phyloP scores from a whole-genome alignment of 1,284 basidiomycete species.

The Cystobasidium slooffiae region DNA sequence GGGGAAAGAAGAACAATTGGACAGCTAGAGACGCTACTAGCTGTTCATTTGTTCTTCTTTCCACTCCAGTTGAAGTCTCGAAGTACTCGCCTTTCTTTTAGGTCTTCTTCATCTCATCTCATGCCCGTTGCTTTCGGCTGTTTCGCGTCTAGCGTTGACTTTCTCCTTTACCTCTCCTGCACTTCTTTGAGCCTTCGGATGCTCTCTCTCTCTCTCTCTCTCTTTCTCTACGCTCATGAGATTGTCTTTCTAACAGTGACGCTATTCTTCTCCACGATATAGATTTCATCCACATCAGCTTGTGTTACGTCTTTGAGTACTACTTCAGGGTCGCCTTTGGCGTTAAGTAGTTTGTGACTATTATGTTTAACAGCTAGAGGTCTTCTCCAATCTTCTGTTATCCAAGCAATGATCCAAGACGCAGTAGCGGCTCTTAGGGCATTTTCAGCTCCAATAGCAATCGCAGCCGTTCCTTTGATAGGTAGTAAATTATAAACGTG shows the following conservation, averaged over 20 bases:
- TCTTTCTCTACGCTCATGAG: not conserved
- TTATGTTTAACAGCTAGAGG: constrained; percentile 23
- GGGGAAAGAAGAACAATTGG: too few relatives aligned
- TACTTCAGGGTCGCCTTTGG: constrained; percentile 2
- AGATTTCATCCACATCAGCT: constrained; percentile 18
- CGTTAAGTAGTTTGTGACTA: not conserved
- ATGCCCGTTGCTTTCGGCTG: too few relatives aligned
- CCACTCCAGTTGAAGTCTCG: too few relatives aligned
- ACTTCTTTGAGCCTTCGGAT: not conserved
- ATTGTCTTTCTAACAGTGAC: constrained; percentile 31
- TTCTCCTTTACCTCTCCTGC: constrained; percentile 9
- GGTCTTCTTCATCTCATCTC: too few relatives aligned
- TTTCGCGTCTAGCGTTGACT: not conserved
- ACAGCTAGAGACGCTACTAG: too few relatives aligned
- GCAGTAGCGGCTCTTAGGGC: constrained; percentile 41
- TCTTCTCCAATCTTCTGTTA: constrained; percentile 43
- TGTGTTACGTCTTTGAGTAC: constrained; percentile 39
- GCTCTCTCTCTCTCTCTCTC: not conserved
- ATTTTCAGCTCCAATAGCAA: constrained; percentile 40
- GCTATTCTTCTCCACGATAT: constrained; percentile 38
- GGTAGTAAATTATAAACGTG: constrained; percentile 50
- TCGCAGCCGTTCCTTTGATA: constrained; percentile 36
- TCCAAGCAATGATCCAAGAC: constrained; percentile 36
- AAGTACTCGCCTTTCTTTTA: too few relatives aligned
- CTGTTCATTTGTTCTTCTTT: too few relatives aligned